Evolutionary conservation across 352 stramenopile genomes (phyloP).

Genomic region (Phytophthora hibernalis): DNA sequence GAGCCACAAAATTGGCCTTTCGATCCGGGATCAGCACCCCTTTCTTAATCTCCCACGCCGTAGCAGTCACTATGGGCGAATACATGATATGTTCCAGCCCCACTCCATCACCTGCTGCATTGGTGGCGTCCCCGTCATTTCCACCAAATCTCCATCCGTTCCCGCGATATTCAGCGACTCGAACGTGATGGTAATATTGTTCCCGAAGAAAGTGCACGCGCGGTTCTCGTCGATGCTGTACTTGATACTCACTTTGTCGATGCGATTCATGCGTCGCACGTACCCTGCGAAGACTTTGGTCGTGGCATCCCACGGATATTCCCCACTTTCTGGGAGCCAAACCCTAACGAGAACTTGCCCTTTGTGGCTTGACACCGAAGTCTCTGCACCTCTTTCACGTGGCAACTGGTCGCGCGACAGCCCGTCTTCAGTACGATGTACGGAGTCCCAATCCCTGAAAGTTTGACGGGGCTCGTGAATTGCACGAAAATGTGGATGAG

Average conservation of each 20-base stretch:
- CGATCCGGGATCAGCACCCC: slow-evolving; percentile 51
- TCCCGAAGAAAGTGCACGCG: slow-evolving; percentile 81
- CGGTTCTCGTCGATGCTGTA: slow-evolving; percentile 67
- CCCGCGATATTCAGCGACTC: slow-evolving; percentile 77
- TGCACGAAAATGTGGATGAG: slow-evolving; percentile 67
- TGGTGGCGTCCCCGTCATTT: slow-evolving; percentile 62
- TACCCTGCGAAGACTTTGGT: slow-evolving; percentile 53
- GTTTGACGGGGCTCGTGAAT: slow-evolving; percentile 74
- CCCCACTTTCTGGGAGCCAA: slow-evolving; percentile 54
- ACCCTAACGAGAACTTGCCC: slow-evolving; percentile 71
- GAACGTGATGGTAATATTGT: slow-evolving; percentile 83
- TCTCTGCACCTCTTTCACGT: slow-evolving; percentile 67
- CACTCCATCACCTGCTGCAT: slow-evolving; percentile 49
- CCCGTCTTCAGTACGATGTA: slow-evolving; percentile 64
- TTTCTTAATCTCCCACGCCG: slow-evolving; percentile 76
- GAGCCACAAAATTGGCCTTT: slow-evolving; percentile 40
- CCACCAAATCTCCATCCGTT: slow-evolving; percentile 67
- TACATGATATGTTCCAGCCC: slow-evolving; percentile 55
- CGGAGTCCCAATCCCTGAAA: slow-evolving; percentile 48
- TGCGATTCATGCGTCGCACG: slow-evolving; percentile 66
- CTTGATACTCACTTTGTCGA: slow-evolving; percentile 62
- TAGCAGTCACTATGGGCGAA: slow-evolving; percentile 43
- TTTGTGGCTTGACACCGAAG: slow-evolving; percentile 64
- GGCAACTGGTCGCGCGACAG: slow-evolving; percentile 55
- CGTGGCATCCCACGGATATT: slow-evolving; percentile 78